phyloP scores from a whole-genome alignment of 1,284 basidiomycete genomes.

The Cutaneotrichosporon sp. region DNA sequence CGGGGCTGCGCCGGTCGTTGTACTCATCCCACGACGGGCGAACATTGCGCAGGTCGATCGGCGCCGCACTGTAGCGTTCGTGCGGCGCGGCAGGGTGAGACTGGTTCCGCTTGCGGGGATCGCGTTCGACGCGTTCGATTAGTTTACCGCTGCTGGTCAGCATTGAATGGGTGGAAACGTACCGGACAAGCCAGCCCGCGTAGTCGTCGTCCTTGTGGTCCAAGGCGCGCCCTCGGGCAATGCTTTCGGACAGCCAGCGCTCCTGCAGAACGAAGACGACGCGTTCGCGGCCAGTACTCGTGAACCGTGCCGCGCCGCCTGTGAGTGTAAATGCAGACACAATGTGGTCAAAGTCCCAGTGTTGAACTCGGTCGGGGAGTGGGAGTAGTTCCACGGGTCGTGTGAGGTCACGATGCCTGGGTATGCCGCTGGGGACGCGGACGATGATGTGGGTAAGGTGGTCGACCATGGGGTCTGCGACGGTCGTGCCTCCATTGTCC shows the following conservation, averaged over 20 bases:
- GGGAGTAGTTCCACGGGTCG: neutral
- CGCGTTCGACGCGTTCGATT: neutral
- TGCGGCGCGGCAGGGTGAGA: neutral
- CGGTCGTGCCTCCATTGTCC: neutral
- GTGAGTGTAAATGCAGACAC: conserved; percentile 6
- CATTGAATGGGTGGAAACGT: neutral
- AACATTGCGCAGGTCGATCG: neutral
- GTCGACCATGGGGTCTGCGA: conserved; percentile 3
- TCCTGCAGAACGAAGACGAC: conserved; percentile 3
- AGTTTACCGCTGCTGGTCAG: neutral
- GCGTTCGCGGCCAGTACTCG: too few relatives aligned
- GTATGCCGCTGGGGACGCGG: neutral
- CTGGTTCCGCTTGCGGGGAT: neutral
- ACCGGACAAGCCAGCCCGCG: conserved; percentile 11
- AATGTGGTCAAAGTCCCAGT: conserved; percentile 9
- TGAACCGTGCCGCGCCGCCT: neutral
- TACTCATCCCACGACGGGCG: neutral
- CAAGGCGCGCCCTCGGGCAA: neutral
- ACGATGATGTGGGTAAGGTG: conserved; percentile 14
- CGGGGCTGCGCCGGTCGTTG: neutral
- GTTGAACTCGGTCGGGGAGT: neutral
- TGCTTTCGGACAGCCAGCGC: conserved; percentile 7
- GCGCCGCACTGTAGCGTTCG: too few relatives aligned
- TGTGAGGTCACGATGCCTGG: neutral
- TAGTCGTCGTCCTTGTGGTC: neutral